A percentile compares a stretch with the other conserved stretches of the same genome.
These are phyloP conservation scores for Arthrobotrys sinensis DNA, from an alignment of 2,329 filamentous ascomycete species.

Conservation along the genomic window DNA sequence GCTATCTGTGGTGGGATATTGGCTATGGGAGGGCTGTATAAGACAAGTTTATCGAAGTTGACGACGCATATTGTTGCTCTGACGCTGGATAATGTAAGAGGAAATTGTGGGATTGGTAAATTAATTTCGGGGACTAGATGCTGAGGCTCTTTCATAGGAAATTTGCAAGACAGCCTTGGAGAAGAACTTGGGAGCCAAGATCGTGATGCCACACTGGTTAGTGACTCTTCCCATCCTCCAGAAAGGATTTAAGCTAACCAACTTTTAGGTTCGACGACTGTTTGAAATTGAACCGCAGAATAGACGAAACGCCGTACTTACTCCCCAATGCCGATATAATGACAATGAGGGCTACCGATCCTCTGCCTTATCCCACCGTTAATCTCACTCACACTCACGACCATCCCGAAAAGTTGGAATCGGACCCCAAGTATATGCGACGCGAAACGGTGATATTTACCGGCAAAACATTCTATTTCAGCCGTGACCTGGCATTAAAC, in stretches of 20 bases:
- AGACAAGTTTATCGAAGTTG: slow-evolving; percentile 78
- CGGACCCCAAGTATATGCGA: slow-evolving; percentile 68
- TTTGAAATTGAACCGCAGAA: slow-evolving; percentile 89
- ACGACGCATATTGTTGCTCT: slow-evolving; percentile 93
- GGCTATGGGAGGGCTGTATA: slow-evolving; percentile 88
- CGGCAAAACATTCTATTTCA: slow-evolving; percentile 83
- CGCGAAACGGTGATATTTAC: slow-evolving; percentile 81
- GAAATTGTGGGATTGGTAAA: not conserved
- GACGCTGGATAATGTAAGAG: slow-evolving; percentile 72
- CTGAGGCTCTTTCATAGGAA: slow-evolving; percentile 58
- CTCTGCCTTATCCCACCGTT: slow-evolving; percentile 73
- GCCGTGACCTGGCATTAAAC: slow-evolving; percentile 80
- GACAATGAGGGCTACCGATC: slow-evolving; percentile 75
- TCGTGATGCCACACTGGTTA: slow-evolving; percentile 94
- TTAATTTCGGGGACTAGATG: not conserved
- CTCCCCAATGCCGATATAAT: slow-evolving; percentile 89
- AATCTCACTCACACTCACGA: slow-evolving; percentile 66
- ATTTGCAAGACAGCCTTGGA: slow-evolving; percentile 74
- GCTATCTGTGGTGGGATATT: slow-evolving; percentile 90
- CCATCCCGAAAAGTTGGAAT: slow-evolving; percentile 64
- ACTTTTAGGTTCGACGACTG: slow-evolving; percentile 90
- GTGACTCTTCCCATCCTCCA: slow-evolving; percentile 60
- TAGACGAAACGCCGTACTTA: slow-evolving; percentile 87
- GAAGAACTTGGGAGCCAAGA: slow-evolving; percentile 80
- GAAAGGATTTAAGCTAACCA: slow-evolving; percentile 63